Evolutionary conservation across 345 rosid genomes (phyloP).

Genomic region (Eutrema heterophyllum): DNA sequence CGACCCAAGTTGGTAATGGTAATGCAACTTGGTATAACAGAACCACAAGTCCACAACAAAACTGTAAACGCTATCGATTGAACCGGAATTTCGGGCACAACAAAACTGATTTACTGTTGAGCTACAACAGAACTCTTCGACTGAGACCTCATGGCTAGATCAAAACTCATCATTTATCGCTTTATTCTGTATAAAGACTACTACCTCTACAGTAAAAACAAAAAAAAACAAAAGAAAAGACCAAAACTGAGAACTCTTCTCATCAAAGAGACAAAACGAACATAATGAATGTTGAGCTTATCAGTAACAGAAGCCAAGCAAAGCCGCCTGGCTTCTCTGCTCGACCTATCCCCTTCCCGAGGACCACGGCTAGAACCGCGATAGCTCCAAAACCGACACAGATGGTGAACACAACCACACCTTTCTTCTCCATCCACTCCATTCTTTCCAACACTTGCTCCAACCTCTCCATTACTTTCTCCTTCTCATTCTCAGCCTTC

Average conservation of each 20-base stretch:
- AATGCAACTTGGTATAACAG: background rate
- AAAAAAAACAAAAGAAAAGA: background rate
- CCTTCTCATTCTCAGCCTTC: conserved; percentile 36
- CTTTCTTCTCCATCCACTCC: conserved; percentile 68
- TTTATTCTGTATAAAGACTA: conserved; percentile 17
- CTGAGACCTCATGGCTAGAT: background rate
- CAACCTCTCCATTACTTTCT: conserved; percentile 29
- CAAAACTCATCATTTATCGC: background rate
- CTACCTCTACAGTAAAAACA: conserved; percentile 25
- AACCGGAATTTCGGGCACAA: background rate
- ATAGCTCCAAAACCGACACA: conserved; percentile 53
- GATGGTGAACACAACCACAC: conserved; percentile 51
- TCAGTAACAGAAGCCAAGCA: conserved; percentile 31
- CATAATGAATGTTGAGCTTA: conserved; percentile 29
- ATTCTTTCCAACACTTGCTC: conserved; percentile 50
- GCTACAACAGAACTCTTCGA: background rate
- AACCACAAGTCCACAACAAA: background rate
- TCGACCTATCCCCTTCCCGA: conserved; percentile 12
- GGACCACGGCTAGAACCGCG: conserved; percentile 32
- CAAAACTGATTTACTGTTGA: background rate
- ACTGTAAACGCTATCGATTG: background rate
- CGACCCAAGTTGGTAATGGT: background rate
- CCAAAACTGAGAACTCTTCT: conserved; percentile 24
- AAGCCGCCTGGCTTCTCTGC: conserved; percentile 11
- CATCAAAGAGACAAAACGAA: conserved; percentile 32